phyloP scores from a whole-genome alignment of 2,329 filamentous ascomycete genomes.

The Penicillium brasilianum region DNA sequence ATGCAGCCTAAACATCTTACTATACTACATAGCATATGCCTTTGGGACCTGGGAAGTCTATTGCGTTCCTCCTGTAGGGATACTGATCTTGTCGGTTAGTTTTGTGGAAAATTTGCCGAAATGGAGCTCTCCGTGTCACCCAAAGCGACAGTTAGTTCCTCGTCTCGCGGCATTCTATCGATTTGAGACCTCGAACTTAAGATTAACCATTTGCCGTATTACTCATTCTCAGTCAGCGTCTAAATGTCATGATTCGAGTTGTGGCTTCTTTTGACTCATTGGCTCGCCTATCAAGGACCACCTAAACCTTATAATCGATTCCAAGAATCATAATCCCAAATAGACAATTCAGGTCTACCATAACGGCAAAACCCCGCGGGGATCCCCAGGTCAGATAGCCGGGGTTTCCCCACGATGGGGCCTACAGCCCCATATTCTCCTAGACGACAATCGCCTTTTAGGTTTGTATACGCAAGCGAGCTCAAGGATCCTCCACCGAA shows the following conservation, averaged over 20 bases:
- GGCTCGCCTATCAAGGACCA: neutral
- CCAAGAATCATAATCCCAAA: neutral
- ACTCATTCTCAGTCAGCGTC: neutral
- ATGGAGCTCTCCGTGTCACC: neutral
- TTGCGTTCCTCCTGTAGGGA: neutral
- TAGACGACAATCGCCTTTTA: neutral
- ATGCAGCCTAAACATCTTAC: neutral
- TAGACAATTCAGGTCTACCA: neutral
- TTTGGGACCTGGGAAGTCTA: neutral
- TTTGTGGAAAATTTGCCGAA: neutral
- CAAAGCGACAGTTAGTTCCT: neutral
- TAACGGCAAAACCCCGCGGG: constrained; percentile 13
- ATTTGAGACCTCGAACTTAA: neutral
- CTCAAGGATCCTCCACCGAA: neutral
- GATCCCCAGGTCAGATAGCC: constrained; percentile 9
- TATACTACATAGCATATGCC: neutral
- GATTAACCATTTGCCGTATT: neutral
- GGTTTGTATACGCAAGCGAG: neutral
- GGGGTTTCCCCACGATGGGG: constrained; percentile 16
- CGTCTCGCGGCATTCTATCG: neutral
- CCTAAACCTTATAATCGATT: neutral
- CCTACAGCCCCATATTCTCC: constrained; percentile 14
- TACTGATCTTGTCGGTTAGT: neutral
- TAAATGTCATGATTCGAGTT: neutral
- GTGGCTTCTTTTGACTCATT: neutral